phyloP scores from a whole-genome alignment of 192 early-diverging fungal species.

The Gaertneriomyces sp. region DNA sequence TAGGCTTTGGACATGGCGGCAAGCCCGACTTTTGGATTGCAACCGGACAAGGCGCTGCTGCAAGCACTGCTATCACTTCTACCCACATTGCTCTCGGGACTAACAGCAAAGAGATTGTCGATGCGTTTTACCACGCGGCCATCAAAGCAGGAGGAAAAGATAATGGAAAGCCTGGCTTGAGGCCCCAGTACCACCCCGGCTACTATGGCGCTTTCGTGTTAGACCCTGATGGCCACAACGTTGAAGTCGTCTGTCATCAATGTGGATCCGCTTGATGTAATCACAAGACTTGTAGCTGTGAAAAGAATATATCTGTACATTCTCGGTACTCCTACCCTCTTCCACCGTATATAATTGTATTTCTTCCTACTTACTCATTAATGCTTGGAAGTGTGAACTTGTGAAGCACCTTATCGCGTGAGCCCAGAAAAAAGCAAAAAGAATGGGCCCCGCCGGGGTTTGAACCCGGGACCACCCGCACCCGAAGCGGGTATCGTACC shows the following conservation, averaged over 20 bases:
- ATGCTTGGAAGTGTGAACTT: too few relatives aligned
- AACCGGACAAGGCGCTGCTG: not conserved
- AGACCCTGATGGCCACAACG: conserved; percentile 28
- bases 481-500: conserved; percentile 20
- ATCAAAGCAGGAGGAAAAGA: conserved; percentile 30
- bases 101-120: not conserved
- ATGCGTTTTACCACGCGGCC: conserved; percentile 27
- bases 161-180: conserved; percentile 28
- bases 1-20: not conserved
- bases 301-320: too few relatives aligned
- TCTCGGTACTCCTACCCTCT: too few relatives aligned
- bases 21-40: conserved; percentile 10
- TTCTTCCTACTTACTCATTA: too few relatives aligned
- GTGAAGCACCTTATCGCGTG: too few relatives aligned
- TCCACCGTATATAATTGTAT: too few relatives aligned
- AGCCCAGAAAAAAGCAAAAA: not conserved
- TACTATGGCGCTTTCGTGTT: conserved; percentile 31
- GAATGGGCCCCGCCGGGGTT: conserved; percentile 10
- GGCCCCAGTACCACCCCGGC: conserved; percentile 18
- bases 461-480: conserved; percentile 22
- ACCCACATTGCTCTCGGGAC: not conserved
- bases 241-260: conserved; percentile 12
- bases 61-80: not conserved
- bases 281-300: too few relatives aligned
- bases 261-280: too few relatives aligned